phyloP scores from a whole-genome alignment of 2,329 filamentous ascomycete species.

The Fusarium annulatum region DNA sequence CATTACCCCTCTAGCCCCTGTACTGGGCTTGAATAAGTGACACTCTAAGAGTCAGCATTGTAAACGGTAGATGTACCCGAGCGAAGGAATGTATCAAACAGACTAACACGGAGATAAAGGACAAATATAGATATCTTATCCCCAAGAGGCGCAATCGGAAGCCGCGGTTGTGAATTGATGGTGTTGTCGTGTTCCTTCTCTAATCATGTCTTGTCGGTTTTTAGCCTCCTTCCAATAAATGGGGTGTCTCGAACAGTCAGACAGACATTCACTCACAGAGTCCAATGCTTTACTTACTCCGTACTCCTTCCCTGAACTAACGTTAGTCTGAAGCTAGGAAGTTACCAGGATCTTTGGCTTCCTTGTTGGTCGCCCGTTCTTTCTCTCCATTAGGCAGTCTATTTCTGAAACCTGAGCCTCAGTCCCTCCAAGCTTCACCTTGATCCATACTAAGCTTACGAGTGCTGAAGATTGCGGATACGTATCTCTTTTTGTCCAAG shows the following conservation, averaged over 20 bases:
- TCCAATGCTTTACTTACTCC: not conserved
- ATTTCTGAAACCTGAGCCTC: slow-evolving; percentile 19
- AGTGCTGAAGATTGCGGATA: slow-evolving; percentile 11
- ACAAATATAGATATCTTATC: not conserved
- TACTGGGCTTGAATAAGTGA: not conserved
- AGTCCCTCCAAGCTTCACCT: slow-evolving; percentile 5
- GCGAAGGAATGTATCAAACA: not conserved
- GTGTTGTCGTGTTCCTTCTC: slow-evolving; percentile 13
- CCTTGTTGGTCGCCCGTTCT: slow-evolving; percentile 6
- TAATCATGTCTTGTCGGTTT: not conserved
- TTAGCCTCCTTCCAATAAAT: not conserved
- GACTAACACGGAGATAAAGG: not conserved
- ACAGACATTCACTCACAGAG: not conserved
- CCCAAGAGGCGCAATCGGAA: not conserved
- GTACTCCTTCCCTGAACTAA: not conserved
- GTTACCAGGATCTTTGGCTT: not conserved
- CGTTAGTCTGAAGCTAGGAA: not conserved
- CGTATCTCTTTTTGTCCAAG: slow-evolving; percentile 3
- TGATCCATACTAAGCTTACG: not conserved
- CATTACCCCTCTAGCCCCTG: not conserved
- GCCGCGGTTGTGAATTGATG: not conserved
- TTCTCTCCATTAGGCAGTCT: not conserved
- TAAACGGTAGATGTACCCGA: not conserved
- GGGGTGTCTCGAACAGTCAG: not conserved
- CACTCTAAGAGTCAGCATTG: not conserved